These are phyloP conservation scores for Leucogyrophana mollusca DNA, from an alignment of 768 basidiomycete genomes.

Conservation along the genomic window DNA sequence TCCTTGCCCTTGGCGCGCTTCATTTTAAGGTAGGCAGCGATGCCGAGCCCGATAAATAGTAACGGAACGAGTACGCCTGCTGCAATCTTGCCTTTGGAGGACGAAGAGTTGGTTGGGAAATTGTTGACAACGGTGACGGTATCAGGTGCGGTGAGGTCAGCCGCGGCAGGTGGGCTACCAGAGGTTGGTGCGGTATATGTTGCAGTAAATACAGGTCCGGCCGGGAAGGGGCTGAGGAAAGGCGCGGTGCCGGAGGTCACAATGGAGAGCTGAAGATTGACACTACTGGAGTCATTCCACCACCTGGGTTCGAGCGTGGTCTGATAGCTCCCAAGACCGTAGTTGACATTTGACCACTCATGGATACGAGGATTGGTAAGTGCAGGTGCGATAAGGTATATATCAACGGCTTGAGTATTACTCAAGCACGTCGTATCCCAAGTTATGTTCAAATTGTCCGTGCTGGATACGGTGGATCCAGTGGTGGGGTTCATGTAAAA, in stretches of 20 bases:
- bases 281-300: slow-evolving; percentile 60
- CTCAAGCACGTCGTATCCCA: slow-evolving; percentile 66
- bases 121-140: slow-evolving; percentile 40
- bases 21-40: slow-evolving; percentile 50
- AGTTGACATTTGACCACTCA: slow-evolving; percentile 54
- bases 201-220: slow-evolving; percentile 69
- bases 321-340: slow-evolving; percentile 45
- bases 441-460: slow-evolving; percentile 50
- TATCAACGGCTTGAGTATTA: slow-evolving; percentile 50
- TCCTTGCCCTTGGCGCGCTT: slow-evolving; percentile 48
- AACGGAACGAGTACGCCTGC: slow-evolving; percentile 64
- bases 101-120: slow-evolving; percentile 32
- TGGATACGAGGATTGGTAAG: slow-evolving; percentile 45
- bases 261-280: slow-evolving; percentile 59
- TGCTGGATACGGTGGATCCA: slow-evolving; percentile 44
- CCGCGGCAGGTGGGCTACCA: slow-evolving; percentile 37
- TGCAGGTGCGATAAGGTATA: slow-evolving; percentile 62
- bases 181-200: slow-evolving; percentile 48
- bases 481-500: slow-evolving; percentile 60
- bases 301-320: slow-evolving; percentile 57
- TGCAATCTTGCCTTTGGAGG: slow-evolving; percentile 58
- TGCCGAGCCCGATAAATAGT: slow-evolving; percentile 47
- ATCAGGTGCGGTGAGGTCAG: slow-evolving; percentile 36
- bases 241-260: slow-evolving; percentile 47
- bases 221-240: slow-evolving; percentile 53